phyloP scores from a whole-genome alignment of 176 grass and related monocot genomes.

The Saccharum spontaneum region DNA sequence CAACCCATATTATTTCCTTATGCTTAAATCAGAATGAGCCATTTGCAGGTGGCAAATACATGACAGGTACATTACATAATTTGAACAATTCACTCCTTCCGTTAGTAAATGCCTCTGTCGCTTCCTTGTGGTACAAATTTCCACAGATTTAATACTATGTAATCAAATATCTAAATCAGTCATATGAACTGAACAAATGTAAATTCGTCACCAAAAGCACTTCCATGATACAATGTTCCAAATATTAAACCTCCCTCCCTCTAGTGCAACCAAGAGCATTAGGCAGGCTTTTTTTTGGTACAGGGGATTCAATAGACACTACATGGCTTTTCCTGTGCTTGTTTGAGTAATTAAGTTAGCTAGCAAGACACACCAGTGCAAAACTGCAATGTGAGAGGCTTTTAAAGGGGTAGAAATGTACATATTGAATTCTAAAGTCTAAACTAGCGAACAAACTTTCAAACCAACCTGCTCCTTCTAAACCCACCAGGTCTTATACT shows the following conservation, averaged over 20 bases:
- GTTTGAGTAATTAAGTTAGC: neutral
- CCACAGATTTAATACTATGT: neutral
- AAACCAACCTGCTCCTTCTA: neutral
- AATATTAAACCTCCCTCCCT: neutral
- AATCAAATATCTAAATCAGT: neutral
- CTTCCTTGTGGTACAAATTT: neutral
- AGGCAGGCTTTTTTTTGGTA: neutral
- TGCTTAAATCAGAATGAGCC: neutral
- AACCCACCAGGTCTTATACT: neutral
- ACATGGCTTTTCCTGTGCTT: neutral
- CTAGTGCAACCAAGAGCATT: neutral
- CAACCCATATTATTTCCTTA: constrained; percentile 5
- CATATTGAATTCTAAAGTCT: neutral
- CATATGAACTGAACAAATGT: neutral
- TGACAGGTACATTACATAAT: neutral
- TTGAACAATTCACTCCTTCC: neutral
- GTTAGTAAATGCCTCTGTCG: neutral
- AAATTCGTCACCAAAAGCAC: neutral
- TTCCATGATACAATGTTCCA: neutral
- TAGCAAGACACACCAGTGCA: neutral
- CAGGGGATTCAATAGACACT: neutral
- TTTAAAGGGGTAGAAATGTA: neutral
- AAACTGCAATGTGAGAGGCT: neutral
- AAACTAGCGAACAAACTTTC: neutral
- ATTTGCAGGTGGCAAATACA: neutral